Evolutionary conservation across 352 stramenopile species (phyloP).

Genomic region (Phytophthora hybrid): DNA sequence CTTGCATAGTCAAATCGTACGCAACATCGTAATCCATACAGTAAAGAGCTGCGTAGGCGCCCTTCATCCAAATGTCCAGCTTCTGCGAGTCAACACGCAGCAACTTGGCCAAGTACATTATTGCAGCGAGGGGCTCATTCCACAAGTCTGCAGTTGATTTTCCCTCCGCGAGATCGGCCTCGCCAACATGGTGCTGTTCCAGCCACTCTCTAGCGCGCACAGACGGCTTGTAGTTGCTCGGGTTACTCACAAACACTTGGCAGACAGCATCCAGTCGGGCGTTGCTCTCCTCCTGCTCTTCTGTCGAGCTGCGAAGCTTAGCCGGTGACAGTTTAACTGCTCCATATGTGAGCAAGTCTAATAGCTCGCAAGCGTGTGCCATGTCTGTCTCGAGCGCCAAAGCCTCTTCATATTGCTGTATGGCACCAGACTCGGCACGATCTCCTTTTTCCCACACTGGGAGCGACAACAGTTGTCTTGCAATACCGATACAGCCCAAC

Average conservation of each 20-base stretch:
- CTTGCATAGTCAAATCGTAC: conserved; percentile 52
- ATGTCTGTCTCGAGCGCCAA: conserved; percentile 43
- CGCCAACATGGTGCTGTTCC: conserved; percentile 22
- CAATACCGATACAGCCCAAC: conserved; percentile 45
- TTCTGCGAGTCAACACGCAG: conserved; percentile 52
- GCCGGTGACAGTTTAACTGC: conserved; percentile 50
- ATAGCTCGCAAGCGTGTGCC: conserved; percentile 56
- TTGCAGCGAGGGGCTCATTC: conserved; percentile 46
- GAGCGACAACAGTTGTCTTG: conserved; percentile 43
- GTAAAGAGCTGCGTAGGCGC: conserved; percentile 72
- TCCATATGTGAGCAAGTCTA: conserved; percentile 69
- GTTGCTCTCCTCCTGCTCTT: conserved; percentile 28
- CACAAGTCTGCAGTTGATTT: conserved; percentile 11
- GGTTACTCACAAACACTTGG: conserved; percentile 69
- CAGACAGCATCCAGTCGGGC: conserved; percentile 52
- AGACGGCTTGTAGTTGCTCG: conserved; percentile 69
- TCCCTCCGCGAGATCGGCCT: conserved; percentile 2
- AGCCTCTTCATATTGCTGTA: conserved; percentile 41
- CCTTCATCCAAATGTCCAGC: conserved; percentile 67
- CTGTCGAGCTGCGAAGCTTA: conserved; percentile 33
- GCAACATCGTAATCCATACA: conserved; percentile 74
- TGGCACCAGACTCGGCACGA: conserved; percentile 14
- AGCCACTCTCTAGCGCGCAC: conserved; percentile 57
- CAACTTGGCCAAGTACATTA: conserved; percentile 62
- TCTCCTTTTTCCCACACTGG: conserved; percentile 43